phyloP scores from a whole-genome alignment of 805 yeast genomes.

The Grigorovia humatica region DNA sequence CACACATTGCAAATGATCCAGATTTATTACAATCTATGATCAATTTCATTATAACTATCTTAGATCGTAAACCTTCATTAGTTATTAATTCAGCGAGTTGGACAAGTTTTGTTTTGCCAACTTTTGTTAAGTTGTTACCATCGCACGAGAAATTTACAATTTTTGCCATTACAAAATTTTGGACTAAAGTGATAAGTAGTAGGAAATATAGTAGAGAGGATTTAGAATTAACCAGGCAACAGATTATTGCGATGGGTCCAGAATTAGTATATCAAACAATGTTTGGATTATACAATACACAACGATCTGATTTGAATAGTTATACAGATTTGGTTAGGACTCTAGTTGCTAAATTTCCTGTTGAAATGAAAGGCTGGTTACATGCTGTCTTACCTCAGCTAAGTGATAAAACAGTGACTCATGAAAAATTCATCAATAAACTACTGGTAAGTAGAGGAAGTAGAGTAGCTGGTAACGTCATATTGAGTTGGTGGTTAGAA shows the following conservation, averaged over 20 bases:
- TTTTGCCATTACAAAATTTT: slow-evolving; percentile 41
- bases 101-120: slow-evolving; percentile 20
- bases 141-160: slow-evolving; percentile 43
- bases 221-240: slow-evolving; percentile 25
- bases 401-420: slow-evolving; percentile 22
- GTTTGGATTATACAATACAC: slow-evolving; percentile 38
- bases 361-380: slow-evolving; percentile 43
- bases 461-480: slow-evolving; percentile 45
- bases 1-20: slow-evolving; percentile 40
- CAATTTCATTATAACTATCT: slow-evolving; percentile 39
- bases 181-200: slow-evolving; percentile 39
- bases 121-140: slow-evolving; percentile 25
- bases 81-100: slow-evolving; percentile 29
- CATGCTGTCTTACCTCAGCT: slow-evolving; percentile 18
- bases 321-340: slow-evolving; percentile 44
- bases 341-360: slow-evolving; percentile 40
- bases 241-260: slow-evolving; percentile 20
- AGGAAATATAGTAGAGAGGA: slow-evolving; percentile 38
- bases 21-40: slow-evolving; percentile 46
- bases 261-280: slow-evolving; percentile 27
- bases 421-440: slow-evolving; percentile 43
- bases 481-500: slow-evolving; percentile 56
- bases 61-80: slow-evolving; percentile 41
- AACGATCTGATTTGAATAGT: slow-evolving; percentile 50
- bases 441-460: slow-evolving; percentile 56